Conservation (phyloP, 2,329 filamentous ascomycete species). For the Stromatinia cepivora region DNA sequence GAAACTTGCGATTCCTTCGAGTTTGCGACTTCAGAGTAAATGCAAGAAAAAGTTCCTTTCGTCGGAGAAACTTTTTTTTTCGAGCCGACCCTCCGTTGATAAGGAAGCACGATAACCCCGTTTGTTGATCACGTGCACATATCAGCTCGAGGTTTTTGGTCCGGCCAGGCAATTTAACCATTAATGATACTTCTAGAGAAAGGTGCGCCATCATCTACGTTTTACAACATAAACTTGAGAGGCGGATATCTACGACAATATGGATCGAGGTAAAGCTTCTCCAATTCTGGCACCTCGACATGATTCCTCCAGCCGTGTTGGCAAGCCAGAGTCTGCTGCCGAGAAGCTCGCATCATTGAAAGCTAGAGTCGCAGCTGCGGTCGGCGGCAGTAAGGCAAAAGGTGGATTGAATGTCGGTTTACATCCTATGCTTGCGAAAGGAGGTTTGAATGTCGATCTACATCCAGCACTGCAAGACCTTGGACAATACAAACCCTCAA, state of each 20-base stretch:
- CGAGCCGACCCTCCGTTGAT: slow-evolving; percentile 17
- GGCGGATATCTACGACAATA: slow-evolving; percentile 30
- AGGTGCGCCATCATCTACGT: not conserved
- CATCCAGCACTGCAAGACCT: slow-evolving; percentile 66
- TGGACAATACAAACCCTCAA: slow-evolving; percentile 49
- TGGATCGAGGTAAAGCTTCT: slow-evolving; percentile 54
- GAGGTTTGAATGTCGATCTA: slow-evolving; percentile 46
- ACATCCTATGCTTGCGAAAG: slow-evolving; percentile 44
- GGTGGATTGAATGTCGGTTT: slow-evolving; percentile 47
- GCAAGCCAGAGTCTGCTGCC: slow-evolving; percentile 58
- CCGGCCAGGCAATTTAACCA: not conserved
- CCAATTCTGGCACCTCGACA: slow-evolving; percentile 57
- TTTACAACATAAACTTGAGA: not conserved
- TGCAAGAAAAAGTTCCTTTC: slow-evolving; percentile 21
- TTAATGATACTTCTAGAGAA: not conserved
- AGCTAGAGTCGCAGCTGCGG: slow-evolving; percentile 75
- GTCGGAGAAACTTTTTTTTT: slow-evolving; percentile 22
- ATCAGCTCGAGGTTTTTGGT: slow-evolving; percentile 3
- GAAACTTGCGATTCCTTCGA: slow-evolving; percentile 5
- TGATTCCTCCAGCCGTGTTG: slow-evolving; percentile 55
- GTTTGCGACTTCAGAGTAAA: slow-evolving; percentile 10
- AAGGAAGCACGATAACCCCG: slow-evolving; percentile 12
- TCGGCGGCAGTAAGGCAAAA: slow-evolving; percentile 53
- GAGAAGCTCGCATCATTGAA: slow-evolving; percentile 75
- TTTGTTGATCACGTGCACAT: not conserved